Base-by-base conservation (phyloP, 768 basidiomycete genomes). In the Termitomyces sp. region DNA sequence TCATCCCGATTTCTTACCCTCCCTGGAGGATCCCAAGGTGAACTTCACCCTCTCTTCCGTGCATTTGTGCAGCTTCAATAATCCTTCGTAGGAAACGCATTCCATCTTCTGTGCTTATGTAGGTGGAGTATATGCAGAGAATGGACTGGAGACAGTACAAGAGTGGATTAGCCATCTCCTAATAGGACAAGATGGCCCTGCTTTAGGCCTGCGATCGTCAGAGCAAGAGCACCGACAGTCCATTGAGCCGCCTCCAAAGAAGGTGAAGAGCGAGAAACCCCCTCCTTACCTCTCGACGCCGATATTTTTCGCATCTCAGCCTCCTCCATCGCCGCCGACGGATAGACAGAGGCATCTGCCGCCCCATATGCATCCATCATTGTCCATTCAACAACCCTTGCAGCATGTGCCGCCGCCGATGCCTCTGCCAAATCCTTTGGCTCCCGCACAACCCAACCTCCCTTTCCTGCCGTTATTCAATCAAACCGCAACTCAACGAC, bases 401-500 rank as follows among this genome's bases (percentile, higher is more conserved):
- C 40, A 38, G 60, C 60, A 60, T 60, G 47, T 60, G 56, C 70
- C 58, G 51, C 59, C 58, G 40, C 64, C 59, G n/a, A 53, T 59
- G 48, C 12, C 68, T 32, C 67, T 75, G 42, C 69, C 78, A 12
- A 90, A 89, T 70, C 85, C 87, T 36, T 68, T 87, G 55, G 77
- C 86, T 32, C 85, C 86, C 15, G 86, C 86, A n/a, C 83, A 84
- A 67, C 86, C 86, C 3, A 75, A 78, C 56, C 70, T 84, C 17
- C 84, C 89, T 14, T 89, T 87, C 71, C 73, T 92, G 43, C 86
- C 89, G 0, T 68, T 88, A 36, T 91, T 92, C 73, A 91, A 91
- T 70, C 86, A 91, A 73, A 85, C 83, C 2, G 88, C 88, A 48
- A 73, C 77, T 50, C 89, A 90, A 66, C 83, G 88, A 45, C 80